These are phyloP conservation scores for Oryza brachyantha DNA, from an alignment of 176 grass and related monocot genomes.

Conservation along the genomic window DNA sequence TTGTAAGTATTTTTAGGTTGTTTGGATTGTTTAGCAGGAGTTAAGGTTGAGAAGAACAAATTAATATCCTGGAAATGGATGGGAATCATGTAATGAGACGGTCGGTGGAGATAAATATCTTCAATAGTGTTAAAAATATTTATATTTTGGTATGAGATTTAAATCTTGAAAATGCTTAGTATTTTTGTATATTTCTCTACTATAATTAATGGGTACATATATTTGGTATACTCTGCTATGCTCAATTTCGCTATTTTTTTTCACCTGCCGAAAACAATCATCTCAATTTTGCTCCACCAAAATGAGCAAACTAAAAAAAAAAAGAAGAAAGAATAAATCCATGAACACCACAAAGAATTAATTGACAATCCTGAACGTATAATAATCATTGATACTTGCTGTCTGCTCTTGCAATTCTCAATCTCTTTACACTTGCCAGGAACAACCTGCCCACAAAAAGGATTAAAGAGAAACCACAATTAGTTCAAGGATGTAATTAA, in stretches of 20 bases:
- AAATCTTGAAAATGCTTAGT: no score
- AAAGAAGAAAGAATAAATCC: neutral
- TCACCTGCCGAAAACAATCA: neutral
- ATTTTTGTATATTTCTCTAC: neutral
- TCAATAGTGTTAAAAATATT: no score
- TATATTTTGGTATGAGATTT: no score
- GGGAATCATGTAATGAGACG: no score
- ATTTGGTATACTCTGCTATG: neutral
- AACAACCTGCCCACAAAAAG: constrained; percentile 41
- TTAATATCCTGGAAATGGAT: no score
- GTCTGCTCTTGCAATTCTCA: constrained; percentile 54
- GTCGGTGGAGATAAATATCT: no score
- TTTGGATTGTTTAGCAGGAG: no score
- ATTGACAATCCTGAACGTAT: neutral
- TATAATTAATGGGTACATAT: neutral
- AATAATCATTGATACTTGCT: constrained; percentile 20
- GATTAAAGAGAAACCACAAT: neutral
- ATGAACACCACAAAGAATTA: neutral
- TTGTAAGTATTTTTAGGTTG: no score
- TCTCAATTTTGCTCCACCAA: neutral
- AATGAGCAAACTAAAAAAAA: neutral
- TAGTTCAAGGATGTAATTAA: neutral
- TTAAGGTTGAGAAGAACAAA: no score
- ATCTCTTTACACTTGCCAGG: constrained; percentile 57
- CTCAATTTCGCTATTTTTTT: neutral